phyloP scores from a whole-genome alignment of 208 protist genomes.

The Leishmania mexicana region DNA sequence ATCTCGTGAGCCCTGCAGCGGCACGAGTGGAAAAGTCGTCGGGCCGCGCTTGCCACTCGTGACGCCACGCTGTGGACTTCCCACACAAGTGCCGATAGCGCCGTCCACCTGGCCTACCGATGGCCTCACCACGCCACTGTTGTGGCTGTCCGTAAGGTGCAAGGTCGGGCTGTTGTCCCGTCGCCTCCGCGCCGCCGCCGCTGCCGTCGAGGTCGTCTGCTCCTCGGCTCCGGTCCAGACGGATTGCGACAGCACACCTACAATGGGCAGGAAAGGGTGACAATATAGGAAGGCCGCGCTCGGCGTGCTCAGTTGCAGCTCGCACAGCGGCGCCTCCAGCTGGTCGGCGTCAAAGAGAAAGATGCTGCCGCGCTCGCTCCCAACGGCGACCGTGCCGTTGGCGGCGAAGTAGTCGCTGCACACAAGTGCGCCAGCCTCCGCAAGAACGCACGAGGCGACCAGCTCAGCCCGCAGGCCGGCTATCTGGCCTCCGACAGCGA shows the following conservation, averaged over 20 bases:
- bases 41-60: neutral
- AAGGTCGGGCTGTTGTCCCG: constrained; percentile 1
- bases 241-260: constrained; percentile 58
- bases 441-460: constrained; percentile 34
- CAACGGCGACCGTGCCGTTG: constrained; percentile 64
- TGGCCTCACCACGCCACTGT: neutral
- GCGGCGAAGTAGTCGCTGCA: constrained; percentile 77
- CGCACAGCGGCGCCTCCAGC: constrained; percentile 44
- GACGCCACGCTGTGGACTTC: neutral
- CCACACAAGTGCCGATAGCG: neutral
- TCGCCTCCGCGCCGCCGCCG: neutral
- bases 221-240: constrained; percentile 10
- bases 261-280: constrained; percentile 74
- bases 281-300: constrained; percentile 67
- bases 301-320: constrained; percentile 32
- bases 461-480: constrained; percentile 43
- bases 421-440: constrained; percentile 53
- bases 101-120: neutral
- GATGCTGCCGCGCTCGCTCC: constrained; percentile 42
- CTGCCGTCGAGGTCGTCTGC: neutral
- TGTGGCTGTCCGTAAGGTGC: neutral
- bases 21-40: neutral
- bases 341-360: constrained; percentile 63
- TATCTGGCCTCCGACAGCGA: constrained; percentile 35
- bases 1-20: neutral